Base-by-base conservation (phyloP, 2,329 filamentous ascomycete species). In the Alternaria hordeiaustralica region DNA sequence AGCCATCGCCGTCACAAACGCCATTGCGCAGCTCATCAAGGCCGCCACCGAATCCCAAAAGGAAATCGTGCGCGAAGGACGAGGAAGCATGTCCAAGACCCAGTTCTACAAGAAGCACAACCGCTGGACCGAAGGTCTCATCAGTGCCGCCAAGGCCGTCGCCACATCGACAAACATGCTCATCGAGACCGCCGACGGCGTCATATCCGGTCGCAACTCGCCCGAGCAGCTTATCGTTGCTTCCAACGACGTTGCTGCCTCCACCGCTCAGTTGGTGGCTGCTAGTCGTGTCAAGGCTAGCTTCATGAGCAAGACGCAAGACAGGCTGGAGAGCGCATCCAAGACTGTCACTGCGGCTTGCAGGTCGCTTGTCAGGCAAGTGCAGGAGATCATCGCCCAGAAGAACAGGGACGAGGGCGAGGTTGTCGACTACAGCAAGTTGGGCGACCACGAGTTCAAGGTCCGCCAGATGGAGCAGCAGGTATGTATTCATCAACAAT, bases 21-120 rank as follows among this genome's bases (percentile, higher is more conserved):
- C 96, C 41, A 98, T 99, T 74, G 92, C 93, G 0, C 91, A 93
- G 78, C 88, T 99, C 61, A 98, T 99, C 85, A 95, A 96, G 81
- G 96, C 96, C 1, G 96, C 96, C 7, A 96, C 95, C 0, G 89
- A 87, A 18, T 96, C 95, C 2, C 96, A 99, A 79, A 90, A 97
- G 79, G 96, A 99, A 83, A 99, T 99, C 76, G 96, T 99, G 46
- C 90, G 94, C 69, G 93, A 97, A 67, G 96, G 96, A 8, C 90
- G 92, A 20, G 96, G 96, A 36, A 92, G 90, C 25, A 93, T 92
- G 55, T 96, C 93, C 47, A 88, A 90, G 61, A 96, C 94, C 2
- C 94, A 94, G 23, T 99, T 99, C 81, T 99, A 99, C 89, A 98
- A 98, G 87, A 98, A 98, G 86, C 97, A 99, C 87, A 99, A 98